Evolutionary conservation across 495 filamentous ascomycete genomes (phyloP).

Genomic region (Pseudoneurospora amorphoporcata): DNA sequence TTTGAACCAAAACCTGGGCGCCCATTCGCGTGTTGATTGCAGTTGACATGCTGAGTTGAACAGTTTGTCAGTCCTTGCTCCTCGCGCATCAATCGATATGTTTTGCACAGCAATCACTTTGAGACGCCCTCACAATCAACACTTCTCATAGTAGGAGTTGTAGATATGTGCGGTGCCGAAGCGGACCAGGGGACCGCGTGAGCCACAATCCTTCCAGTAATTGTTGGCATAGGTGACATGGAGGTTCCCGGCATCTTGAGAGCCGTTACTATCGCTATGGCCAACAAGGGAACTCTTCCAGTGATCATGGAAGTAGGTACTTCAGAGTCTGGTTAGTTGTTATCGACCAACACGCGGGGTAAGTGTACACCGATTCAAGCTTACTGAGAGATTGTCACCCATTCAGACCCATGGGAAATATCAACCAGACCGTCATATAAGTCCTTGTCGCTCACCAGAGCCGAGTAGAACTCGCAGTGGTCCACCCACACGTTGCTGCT

Average conservation of each 20-base stretch:
- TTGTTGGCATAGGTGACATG: constrained; percentile 54
- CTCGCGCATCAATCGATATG: background rate
- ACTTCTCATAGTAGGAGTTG: constrained; percentile 33
- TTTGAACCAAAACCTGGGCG: constrained; percentile 54
- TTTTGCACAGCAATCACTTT: background rate
- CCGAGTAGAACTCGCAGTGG: constrained; percentile 54
- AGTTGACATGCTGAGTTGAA: constrained; percentile 33
- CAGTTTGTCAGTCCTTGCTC: constrained; percentile 5
- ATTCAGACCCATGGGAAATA: constrained; percentile 44
- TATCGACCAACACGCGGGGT: background rate
- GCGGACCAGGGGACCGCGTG: constrained; percentile 48
- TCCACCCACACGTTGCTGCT: constrained; percentile 58
- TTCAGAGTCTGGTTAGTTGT: constrained; percentile 1
- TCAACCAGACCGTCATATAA: constrained; percentile 61
- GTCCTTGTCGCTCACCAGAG: constrained; percentile 48
- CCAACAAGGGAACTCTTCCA: constrained; percentile 56
- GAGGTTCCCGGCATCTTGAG: constrained; percentile 42
- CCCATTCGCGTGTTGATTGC: constrained; percentile 58
- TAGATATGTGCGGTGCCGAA: constrained; percentile 50
- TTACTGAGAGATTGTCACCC: constrained; percentile 38
- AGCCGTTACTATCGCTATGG: constrained; percentile 43
- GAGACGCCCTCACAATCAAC: background rate
- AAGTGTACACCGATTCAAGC: background rate
- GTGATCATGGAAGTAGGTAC: constrained; percentile 50
- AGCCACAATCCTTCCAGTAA: constrained; percentile 51